Conservation (phyloP, 768 basidiomycete species). For the Termitomyces sp. region DNA sequence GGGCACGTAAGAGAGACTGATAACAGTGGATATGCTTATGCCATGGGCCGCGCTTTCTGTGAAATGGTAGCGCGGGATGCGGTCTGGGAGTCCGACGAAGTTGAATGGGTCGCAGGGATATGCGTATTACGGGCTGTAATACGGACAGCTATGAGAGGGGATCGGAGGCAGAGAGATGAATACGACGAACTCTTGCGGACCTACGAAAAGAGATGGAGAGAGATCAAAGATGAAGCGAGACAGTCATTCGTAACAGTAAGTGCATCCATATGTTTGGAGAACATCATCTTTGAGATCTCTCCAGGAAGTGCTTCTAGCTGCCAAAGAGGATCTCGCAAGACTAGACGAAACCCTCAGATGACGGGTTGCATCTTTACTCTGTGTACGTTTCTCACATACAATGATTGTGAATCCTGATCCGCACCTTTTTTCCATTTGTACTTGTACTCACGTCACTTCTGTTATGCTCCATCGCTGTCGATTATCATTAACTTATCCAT, state of each 20-base stretch:
- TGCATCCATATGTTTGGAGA: neutral
- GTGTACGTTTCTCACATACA: neutral
- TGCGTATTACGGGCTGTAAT: slow-evolving; percentile 55
- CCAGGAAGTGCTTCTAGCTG: slow-evolving; percentile 46
- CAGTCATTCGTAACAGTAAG: slow-evolving; percentile 57
- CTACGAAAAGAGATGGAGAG: slow-evolving; percentile 66
- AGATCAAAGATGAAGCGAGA: slow-evolving; percentile 62
- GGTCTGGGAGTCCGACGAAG: slow-evolving; percentile 63
- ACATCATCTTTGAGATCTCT: neutral
- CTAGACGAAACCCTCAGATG: slow-evolving; percentile 28
- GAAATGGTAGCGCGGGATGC: slow-evolving; percentile 61
- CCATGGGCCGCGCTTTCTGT: slow-evolving; percentile 43
- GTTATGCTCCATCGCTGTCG: neutral
- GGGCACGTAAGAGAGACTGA: slow-evolving; percentile 35
- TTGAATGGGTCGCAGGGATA: slow-evolving; percentile 65
- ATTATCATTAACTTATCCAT: slow-evolving; percentile 6
- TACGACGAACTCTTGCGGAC: slow-evolving; percentile 50
- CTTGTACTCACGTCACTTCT: neutral
- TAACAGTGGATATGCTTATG: slow-evolving; percentile 37
- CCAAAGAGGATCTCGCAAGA: slow-evolving; percentile 49
- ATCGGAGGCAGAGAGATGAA: slow-evolving; percentile 42
- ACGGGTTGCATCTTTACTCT: slow-evolving; percentile 3
- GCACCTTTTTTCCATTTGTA: neutral
- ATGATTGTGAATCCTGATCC: slow-evolving; percentile 3
- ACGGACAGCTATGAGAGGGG: slow-evolving; percentile 43